Base-by-base conservation (phyloP, 306 rosid genomes). In the Vachellia pachyceras region DNA sequence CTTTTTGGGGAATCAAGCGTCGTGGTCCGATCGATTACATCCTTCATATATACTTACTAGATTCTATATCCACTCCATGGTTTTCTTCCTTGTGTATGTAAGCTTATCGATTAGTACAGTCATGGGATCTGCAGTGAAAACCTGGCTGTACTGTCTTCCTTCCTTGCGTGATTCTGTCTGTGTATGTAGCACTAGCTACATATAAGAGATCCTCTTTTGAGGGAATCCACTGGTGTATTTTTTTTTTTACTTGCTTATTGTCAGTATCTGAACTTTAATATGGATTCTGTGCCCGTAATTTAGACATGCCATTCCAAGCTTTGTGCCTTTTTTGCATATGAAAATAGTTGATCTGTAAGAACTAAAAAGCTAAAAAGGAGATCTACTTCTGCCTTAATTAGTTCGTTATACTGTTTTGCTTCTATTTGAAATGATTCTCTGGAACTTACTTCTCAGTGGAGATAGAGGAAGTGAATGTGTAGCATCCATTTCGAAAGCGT, bases 71-170 rank as follows among this genome's bases (percentile, higher is more conserved):
- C n/a, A n/a, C n/a, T n/a, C n/a, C n/a, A n/a, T n/a, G n/a, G 39
- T 36, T 47, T 47, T 47, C 54, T 14, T 14, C 54, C 54, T 13
- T 14, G 0, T 13, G 18, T 47, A 47, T 4, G 50, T 4, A 2
- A 36, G 39, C 39, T 36, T 36, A 4, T 36, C 39, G 3, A 20
- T 10, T 55, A 3, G 17, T 42, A 40, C 2, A 1, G 39, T 4
- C 4, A 36, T 72, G n/a, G n/a, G n/a, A 67, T 77, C 78, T 37
- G 41, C 54, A 78, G 81, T 68, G 70, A n/a, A 11, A 73, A 33
- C 50, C 58, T 75, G 57, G 13, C 3, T 7, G 11, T 55, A n/a
- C 12, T 55, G 2, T 1, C 2, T 36, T 33, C 13, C 1, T 64
- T 45, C 65, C 76, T 46, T 37, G 10, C 66, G 74, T 69, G 52